Evolutionary conservation across 257 asterid species (phyloP), one percentile per base, ranked within the genome.

Genomic region (Salvia hispanica): DNA sequence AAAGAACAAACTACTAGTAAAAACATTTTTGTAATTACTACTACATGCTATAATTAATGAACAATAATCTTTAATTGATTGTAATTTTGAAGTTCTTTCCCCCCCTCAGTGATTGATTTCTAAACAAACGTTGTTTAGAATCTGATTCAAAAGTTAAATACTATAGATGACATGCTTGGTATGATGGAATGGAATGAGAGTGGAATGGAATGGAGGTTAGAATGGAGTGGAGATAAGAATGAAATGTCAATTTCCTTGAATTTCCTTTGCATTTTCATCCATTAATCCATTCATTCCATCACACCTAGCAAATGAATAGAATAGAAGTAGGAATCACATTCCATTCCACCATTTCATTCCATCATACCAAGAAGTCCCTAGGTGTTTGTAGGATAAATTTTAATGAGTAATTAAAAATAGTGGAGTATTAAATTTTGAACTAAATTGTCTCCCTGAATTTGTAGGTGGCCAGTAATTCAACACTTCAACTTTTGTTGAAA

Each of bases 381-480:
- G 59, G 36, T 54, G 11, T 25, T 10, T 10, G 4, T 25, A 51
- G 12, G 33, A 11, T 4, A 25, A 4, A 11, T 10, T 52, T 25
- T 54, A 37, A 25, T 12, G 31, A 25, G 31, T n/a, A n/a, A n/a
- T 1, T 25, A 25, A 21, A 21, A 53, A 51, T 8, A 33, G 21
- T 18, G 33, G 31, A 52, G 7, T 34, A 58, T n/a, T 25, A 25
- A 25, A 34, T 11, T 13, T 31, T 37, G n/a, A 58, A 58, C 33
- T 21, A 33, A 34, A 6, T 57, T 57, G 6, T 12, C n/a, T 58
- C 9, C 12, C 28, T 37, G 33, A 58, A 37, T 34, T 58, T 34
- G 46, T 7, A 34, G 63, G 12, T 58, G 14, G 34, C 12, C 64
- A 37, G 5, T 13, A 58, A 58, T 58, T 59, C 64, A 58, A 58